A percentile compares a stretch with the other conserved stretches of the same genome.
Evolutionary conservation across 2,329 filamentous ascomycete genomes (phyloP).

Genomic region (Nannizziopsis arthrosporioides): DNA sequence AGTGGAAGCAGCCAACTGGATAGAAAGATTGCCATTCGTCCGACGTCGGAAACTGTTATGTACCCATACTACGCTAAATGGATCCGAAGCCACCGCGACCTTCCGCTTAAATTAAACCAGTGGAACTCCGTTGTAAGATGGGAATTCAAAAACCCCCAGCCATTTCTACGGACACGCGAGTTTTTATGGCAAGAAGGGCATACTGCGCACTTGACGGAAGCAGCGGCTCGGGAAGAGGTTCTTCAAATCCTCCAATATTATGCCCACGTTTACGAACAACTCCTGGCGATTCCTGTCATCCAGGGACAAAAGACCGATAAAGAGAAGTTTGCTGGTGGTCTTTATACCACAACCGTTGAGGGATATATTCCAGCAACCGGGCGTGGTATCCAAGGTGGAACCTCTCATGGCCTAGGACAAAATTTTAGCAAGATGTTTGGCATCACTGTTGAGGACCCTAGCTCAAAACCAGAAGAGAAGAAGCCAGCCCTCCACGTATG

Average conservation of each 20-base stretch:
- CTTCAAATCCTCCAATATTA: constrained; percentile 89
- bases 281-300: constrained; percentile 89
- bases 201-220: constrained; percentile 77
- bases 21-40: constrained; percentile 59
- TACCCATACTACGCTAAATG: constrained; percentile 93
- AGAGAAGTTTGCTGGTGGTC: constrained; percentile 92
- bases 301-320: constrained; percentile 92
- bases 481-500: constrained; percentile 75
- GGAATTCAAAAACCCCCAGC: constrained; percentile 87
- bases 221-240: constrained; percentile 72
- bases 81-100: constrained; percentile 91
- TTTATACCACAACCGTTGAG: constrained; percentile 94
- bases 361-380: constrained; percentile 94
- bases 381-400: constrained; percentile 90
- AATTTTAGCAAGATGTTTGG: constrained; percentile 99
- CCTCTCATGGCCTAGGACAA: constrained; percentile 87
- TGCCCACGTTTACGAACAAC: constrained; percentile 79
- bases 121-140: constrained; percentile 95
- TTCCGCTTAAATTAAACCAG: constrained; percentile 88
- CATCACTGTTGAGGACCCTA: constrained; percentile 90
- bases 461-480: constrained; percentile 57
- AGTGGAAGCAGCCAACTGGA: constrained; percentile 89
- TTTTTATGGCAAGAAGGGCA: constrained; percentile 98
- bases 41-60: constrained; percentile 69
- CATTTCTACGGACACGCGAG: constrained; percentile 82